Base-by-base conservation (phyloP, 352 stramenopile species). In the Pythium brassicae region DNA sequence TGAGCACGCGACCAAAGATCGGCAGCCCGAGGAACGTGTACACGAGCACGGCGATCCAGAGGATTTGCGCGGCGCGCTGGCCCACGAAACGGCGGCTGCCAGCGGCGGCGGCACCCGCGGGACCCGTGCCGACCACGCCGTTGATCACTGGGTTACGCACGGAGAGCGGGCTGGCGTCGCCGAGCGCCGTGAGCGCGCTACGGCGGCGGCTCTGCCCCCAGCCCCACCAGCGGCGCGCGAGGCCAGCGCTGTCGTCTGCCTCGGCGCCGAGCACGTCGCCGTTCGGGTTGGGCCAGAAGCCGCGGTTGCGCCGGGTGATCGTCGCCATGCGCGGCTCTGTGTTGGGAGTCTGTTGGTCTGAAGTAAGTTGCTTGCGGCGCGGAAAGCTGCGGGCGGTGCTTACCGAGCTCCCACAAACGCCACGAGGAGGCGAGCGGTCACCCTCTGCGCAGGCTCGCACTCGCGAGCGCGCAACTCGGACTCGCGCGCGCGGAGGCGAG, bases 1-100 rank as follows among this genome's bases (percentile, higher is more conserved):
- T 86, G 14, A 89, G 59, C 12, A 89, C 63, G 17, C 79, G 79
- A 14, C 74, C 79, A 22, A 89, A 57, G 37, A 84, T 72, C 2
- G 79, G 79, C 11, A 89, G 63, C 1, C 79, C 76, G 6, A 83
- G 68, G 56, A 87, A 89, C 35, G 74, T 66, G 63, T 87, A 89
- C 10, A 89, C 72, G 9, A 89, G 68, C 49, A 76, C 65, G 3
- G 74, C 76, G 34, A 85, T 72, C 78, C 76, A 89, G 61, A 89
- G 61, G 43, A 72, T 89, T 61, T 84, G 76, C 50, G 68, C 70
- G 46, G 86, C 61, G 54, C 67, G 55, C 40, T 78, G 71, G n/a
- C 65, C 70, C 32, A 65, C 63, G 34, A 78, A 42, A 15, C 72
- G 15, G 29, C 34, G 22, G 14, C 32, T 23, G 35, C 40, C 20